Evolutionary conservation across 164 flowering plant genomes (phyloP), one percentile per base, ranked within the genome.

Genomic region (Malania oleifera): DNA sequence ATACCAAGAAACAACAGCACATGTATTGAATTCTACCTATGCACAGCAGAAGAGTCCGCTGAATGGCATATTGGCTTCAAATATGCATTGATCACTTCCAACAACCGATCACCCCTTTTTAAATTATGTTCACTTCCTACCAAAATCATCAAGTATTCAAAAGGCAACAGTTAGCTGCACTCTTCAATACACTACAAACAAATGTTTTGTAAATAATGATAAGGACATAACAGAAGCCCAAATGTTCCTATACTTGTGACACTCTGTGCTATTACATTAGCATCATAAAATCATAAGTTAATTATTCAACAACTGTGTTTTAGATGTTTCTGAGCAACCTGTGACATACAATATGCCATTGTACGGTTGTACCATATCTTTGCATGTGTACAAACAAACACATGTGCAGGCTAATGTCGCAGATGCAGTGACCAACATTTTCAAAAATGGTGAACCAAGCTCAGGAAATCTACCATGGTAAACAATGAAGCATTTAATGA

Each of bases 1-100:
- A 39, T 26, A 27, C 17, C 25, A 7, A 18, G 35, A 29, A n/a
- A 28, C 28, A 19, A 20, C 34, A 27, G 23, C 29, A 28, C 17
- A 60, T 26, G 26, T 38, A 26, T 49, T 13, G n/a, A 66, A 48
- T 14, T 54, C 52, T 68, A 89, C 98, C 90, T 79, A 25, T 75
- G 68, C 38, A 93, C 95, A 29, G 69, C 77, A 27, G 63, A 80
- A 63, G 98, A 93, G 61, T 87, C 90, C 28, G 83, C 79, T 25
- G 77, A 69, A 76, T 86, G 97, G 68, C 97, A 93, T 67, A 76
- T 89, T 34, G 98, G 98, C 64, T 80, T 86, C 78, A 84, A 40
- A 70, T 82, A 93, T 43, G 97, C 98, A 68, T 83, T 51, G 7
- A 85, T 80, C 43, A 87, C 92, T 64, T 72, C 72, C 70, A 69